phyloP scores from a whole-genome alignment of 805 yeast genomes.

The Spathaspora arborariae region DNA sequence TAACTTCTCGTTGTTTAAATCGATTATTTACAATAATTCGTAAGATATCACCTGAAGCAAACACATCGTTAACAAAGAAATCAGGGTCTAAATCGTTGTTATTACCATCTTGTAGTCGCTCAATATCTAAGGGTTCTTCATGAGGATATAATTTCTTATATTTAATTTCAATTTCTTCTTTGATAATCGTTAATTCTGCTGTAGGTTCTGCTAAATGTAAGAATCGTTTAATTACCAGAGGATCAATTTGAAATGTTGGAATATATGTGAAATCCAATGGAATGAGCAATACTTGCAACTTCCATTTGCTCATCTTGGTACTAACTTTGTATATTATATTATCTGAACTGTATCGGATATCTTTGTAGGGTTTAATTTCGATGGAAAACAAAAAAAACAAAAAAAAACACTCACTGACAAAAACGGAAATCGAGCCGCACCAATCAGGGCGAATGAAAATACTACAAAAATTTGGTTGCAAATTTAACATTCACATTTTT shows the following conservation, averaged over 20 bases:
- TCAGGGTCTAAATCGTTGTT: conserved; percentile 81
- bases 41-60: conserved; percentile 35
- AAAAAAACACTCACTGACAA: not conserved
- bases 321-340: not conserved
- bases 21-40: conserved; percentile 32
- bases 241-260: conserved; percentile 17
- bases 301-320: conserved; percentile 21
- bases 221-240: conserved; percentile 43
- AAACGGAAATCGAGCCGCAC: too few relatives aligned
- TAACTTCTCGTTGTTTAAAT: conserved; percentile 7
- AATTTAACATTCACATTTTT: not conserved
- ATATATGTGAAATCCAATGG: conserved; percentile 20
- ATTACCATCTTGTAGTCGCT: conserved; percentile 62
- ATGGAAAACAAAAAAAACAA: not conserved
- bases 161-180: conserved; percentile 51
- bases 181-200: conserved; percentile 45
- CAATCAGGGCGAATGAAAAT: too few relatives aligned
- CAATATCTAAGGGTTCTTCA: conserved; percentile 50
- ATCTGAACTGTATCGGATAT: too few relatives aligned
- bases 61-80: conserved; percentile 60
- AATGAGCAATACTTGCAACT: conserved; percentile 34
- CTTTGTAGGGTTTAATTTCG: not conserved
- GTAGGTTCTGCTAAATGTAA: conserved; percentile 57
- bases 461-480: not conserved
- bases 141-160: conserved; percentile 64